A percentile compares a stretch with the other conserved stretches of the same genome.
phyloP scores from a whole-genome alignment of 352 stramenopile species.

The Phytophthora europaea region DNA sequence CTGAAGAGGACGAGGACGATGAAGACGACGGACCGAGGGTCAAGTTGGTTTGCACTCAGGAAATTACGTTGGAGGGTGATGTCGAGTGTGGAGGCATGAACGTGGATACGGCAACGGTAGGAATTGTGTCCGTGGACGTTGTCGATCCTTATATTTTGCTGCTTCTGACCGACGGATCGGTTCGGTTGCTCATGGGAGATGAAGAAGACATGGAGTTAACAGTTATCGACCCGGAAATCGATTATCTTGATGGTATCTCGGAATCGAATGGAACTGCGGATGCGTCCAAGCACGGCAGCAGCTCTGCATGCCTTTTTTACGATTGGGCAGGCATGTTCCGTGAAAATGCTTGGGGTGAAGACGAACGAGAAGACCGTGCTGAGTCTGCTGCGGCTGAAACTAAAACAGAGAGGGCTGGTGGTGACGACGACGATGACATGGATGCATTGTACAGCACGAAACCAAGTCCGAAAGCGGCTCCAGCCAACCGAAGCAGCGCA shows the following conservation, averaged over 20 bases:
- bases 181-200: conserved; percentile 85
- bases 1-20: conserved; percentile 48
- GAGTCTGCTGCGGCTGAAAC: conserved; percentile 18
- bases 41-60: conserved; percentile 83
- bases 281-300: conserved; percentile 52
- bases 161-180: conserved; percentile 81
- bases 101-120: conserved; percentile 74
- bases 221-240: conserved; percentile 79
- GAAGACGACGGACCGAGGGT: conserved; percentile 71
- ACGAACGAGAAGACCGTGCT: conserved; percentile 49
- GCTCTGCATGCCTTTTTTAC: conserved; percentile 83
- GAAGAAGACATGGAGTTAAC: conserved; percentile 86
- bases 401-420: conserved; percentile 25
- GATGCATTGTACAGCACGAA: conserved; percentile 72
- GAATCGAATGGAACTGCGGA: conserved; percentile 43
- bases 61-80: conserved; percentile 85
- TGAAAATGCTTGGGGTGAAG: conserved; percentile 69
- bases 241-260: conserved; percentile 52
- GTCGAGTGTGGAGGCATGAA: conserved; percentile 88
- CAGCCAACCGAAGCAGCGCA: conserved; percentile 22
- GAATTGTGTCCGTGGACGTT: conserved; percentile 87
- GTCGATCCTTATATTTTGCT: conserved; percentile 88
- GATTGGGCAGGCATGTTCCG: conserved; percentile 87
- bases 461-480: conserved; percentile 38
- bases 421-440: conserved; percentile 79